Percentiles rank a stretch among this genome's conserved stretches.
phyloP scores from a whole-genome alignment of 805 yeast species.

The Wickerhamiella siamensis region DNA sequence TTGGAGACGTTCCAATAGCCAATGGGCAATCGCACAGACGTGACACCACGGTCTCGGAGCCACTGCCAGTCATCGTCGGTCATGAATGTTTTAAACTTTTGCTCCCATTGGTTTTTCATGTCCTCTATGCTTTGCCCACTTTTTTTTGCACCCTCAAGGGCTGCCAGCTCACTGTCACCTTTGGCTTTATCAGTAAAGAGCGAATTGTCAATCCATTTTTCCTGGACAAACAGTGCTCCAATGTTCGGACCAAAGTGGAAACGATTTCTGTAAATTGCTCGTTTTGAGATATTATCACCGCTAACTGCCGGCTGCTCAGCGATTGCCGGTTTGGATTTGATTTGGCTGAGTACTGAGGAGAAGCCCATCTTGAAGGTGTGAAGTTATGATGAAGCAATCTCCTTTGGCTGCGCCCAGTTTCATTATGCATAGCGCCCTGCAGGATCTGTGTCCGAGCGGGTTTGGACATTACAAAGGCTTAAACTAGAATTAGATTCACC shows the following conservation, averaged over 20 bases:
- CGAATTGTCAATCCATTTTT: conserved; percentile 59
- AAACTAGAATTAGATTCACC: too few species aligned
- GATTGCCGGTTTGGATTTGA: conserved; percentile 14
- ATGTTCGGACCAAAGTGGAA: conserved; percentile 71
- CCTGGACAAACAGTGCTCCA: conserved; percentile 69
- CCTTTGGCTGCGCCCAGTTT: neutral
- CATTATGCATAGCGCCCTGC: neutral
- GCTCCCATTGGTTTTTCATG: conserved; percentile 37
- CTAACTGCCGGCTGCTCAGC: conserved; percentile 21
- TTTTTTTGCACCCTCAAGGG: conserved; percentile 37
- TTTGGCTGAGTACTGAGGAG: conserved; percentile 15
- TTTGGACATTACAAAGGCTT: too few species aligned
- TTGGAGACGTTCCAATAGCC: conserved; percentile 83
- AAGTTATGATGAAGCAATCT: neutral
- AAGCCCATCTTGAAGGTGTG: conserved; percentile 18
- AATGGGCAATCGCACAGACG: conserved; percentile 70
- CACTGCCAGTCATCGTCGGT: conserved; percentile 67
- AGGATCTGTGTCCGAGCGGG: neutral
- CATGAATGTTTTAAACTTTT: conserved; percentile 54
- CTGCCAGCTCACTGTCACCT: conserved; percentile 56
- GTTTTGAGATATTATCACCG: conserved; percentile 24
- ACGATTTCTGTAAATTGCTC: conserved; percentile 23
- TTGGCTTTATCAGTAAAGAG: conserved; percentile 42
- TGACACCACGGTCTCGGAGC: conserved; percentile 53
- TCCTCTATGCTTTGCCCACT: conserved; percentile 36